phyloP scores from a whole-genome alignment of 257 asterid species.

The Plectranthus barbatus region DNA sequence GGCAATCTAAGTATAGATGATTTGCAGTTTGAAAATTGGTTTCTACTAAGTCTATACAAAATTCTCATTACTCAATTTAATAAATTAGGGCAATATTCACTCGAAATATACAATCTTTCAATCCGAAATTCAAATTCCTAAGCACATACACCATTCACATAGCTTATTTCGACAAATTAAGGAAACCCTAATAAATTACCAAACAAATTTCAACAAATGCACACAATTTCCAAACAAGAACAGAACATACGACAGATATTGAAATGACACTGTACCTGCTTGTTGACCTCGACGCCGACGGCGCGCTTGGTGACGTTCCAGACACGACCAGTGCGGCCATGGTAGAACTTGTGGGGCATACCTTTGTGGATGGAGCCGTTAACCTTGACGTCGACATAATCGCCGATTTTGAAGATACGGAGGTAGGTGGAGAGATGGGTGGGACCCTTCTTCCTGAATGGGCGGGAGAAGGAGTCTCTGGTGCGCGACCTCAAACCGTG shows the following conservation, averaged over 20 bases:
- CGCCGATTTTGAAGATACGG: slow-evolving; percentile 44
- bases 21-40: too few relatives aligned
- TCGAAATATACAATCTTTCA: too few relatives aligned
- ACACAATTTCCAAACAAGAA: too few relatives aligned
- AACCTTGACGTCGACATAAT: slow-evolving; percentile 55
- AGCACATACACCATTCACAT: too few relatives aligned
- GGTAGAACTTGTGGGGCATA: slow-evolving; percentile 64
- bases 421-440: slow-evolving; percentile 48
- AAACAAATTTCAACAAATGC: background rate
- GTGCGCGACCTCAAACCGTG: slow-evolving; percentile 58
- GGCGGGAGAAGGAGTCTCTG: slow-evolving; percentile 42
- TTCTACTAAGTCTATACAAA: too few relatives aligned
- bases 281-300: slow-evolving; percentile 56
- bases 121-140: too few relatives aligned
- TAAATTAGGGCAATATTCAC: too few relatives aligned
- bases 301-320: slow-evolving; percentile 65
- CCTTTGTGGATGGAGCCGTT: slow-evolving; percentile 63
- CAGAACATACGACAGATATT: background rate
- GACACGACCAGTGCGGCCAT: slow-evolving; percentile 60
- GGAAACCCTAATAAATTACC: background rate
- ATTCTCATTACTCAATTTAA: too few relatives aligned
- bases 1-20: too few relatives aligned
- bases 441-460: slow-evolving; percentile 56
- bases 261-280: slow-evolving; percentile 28
- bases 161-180: too few relatives aligned